phyloP scores from a whole-genome alignment of 495 filamentous ascomycete genomes.

The Neurospora sp. region DNA sequence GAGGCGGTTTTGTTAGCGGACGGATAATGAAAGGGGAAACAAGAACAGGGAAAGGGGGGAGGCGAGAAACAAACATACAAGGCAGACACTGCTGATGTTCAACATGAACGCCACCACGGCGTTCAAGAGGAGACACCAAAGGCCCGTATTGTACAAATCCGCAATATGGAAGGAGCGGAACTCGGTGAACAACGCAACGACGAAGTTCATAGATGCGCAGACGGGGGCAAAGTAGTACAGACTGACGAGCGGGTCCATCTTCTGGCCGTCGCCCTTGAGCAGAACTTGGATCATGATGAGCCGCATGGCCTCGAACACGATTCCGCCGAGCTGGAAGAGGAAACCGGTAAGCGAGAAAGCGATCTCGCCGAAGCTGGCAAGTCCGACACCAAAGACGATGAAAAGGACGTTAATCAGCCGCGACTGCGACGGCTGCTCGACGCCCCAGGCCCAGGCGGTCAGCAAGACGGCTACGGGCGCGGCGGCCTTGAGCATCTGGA shows the following conservation, averaged over 20 bases:
- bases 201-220: conserved; percentile 63
- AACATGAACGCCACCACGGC: conserved; percentile 66
- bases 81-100: conserved; percentile 65
- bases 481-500: conserved; percentile 74
- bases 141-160: conserved; percentile 47
- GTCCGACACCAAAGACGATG: conserved; percentile 63
- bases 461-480: conserved; percentile 61
- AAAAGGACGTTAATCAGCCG: conserved; percentile 58
- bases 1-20: neutral
- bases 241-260: conserved; percentile 77
- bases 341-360: conserved; percentile 60
- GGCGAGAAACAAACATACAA: conserved; percentile 37
- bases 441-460: conserved; percentile 52
- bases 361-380: conserved; percentile 69
- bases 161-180: conserved; percentile 39
- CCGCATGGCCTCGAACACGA: conserved; percentile 66
- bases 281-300: conserved; percentile 69
- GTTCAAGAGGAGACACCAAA: conserved; percentile 50
- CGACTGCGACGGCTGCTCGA: conserved; percentile 48
- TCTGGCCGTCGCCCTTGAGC: conserved; percentile 51
- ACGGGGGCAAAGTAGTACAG: conserved; percentile 80
- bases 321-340: conserved; percentile 57
- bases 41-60: neutral
- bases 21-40: neutral
- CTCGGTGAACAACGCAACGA: conserved; percentile 55